These are phyloP conservation scores for Ophiocordyceps camponoti-saundersi DNA, from an alignment of 2,329 filamentous ascomycete species.

Conservation along the genomic window DNA sequence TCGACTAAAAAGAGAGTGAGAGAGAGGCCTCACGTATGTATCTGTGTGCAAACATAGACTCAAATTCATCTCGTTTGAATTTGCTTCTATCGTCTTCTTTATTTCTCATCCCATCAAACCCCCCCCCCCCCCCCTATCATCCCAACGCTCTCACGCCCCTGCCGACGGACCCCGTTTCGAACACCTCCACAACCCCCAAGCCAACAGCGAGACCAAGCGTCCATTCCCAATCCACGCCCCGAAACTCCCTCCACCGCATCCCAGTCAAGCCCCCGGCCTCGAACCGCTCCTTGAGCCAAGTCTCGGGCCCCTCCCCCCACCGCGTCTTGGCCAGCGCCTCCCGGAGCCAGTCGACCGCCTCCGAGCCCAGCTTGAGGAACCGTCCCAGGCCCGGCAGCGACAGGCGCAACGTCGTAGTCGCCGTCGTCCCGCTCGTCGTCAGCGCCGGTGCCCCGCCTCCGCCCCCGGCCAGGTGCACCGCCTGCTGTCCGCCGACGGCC, in stretches of 20 bases:
- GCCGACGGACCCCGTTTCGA: slow-evolving; percentile 60
- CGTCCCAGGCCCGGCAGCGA: slow-evolving; percentile 50
- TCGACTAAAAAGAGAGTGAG: too few relatives aligned
- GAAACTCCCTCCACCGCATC: slow-evolving; percentile 46
- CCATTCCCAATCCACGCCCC: slow-evolving; percentile 55
- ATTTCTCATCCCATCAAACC: background rate
- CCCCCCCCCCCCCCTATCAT: background rate
- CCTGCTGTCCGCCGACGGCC: slow-evolving; percentile 52
- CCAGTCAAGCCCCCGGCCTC: slow-evolving; percentile 38
- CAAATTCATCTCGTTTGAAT: background rate
- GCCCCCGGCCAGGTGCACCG: slow-evolving; percentile 47
- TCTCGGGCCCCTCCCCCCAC: slow-evolving; percentile 46
- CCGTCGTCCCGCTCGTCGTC: slow-evolving; percentile 4
- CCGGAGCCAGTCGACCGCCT: slow-evolving; percentile 43
- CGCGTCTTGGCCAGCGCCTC: slow-evolving; percentile 39
- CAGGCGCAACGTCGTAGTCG: slow-evolving; percentile 24
- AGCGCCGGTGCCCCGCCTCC: slow-evolving; percentile 15
- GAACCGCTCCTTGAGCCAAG: slow-evolving; percentile 49
- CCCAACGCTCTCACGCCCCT: slow-evolving; percentile 36
- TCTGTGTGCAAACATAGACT: too few relatives aligned
- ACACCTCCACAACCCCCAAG: slow-evolving; percentile 53
- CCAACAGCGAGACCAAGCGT: slow-evolving; percentile 55
- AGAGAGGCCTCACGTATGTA: too few relatives aligned
- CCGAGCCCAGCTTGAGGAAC: slow-evolving; percentile 47
- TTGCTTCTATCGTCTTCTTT: background rate